These are phyloP conservation scores for Termitomyces heimii DNA, from an alignment of 768 basidiomycete genomes.

Conservation along the genomic window DNA sequence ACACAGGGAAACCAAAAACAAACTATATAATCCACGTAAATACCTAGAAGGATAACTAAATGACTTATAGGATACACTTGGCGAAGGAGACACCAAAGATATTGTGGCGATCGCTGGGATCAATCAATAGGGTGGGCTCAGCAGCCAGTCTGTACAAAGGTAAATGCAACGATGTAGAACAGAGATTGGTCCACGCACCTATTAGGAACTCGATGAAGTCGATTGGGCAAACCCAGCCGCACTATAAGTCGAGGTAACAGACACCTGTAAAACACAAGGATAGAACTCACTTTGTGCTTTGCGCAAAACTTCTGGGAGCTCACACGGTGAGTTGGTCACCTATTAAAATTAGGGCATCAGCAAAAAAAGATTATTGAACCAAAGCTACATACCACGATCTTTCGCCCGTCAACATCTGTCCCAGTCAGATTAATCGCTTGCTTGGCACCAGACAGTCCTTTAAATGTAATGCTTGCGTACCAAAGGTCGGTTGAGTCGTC, in stretches of 20 bases:
- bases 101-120: slow-evolving; percentile 2
- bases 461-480: slow-evolving; percentile 50
- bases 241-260: background rate
- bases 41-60: background rate
- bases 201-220: background rate
- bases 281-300: slow-evolving; percentile 20
- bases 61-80: slow-evolving; percentile 7
- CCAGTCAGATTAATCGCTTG: slow-evolving; percentile 38
- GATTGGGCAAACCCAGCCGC: slow-evolving; percentile 5
- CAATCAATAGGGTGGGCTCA: slow-evolving; percentile 5
- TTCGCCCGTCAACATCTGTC: slow-evolving; percentile 25
- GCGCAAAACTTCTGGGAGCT: slow-evolving; percentile 35
- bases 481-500: slow-evolving; percentile 22
- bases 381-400: slow-evolving; percentile 33
- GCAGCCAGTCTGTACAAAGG: background rate
- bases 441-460: slow-evolving; percentile 24
- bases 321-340: slow-evolving; percentile 29
- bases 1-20: background rate
- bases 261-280: background rate
- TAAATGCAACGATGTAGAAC: background rate
- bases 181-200: background rate
- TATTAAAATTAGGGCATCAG: slow-evolving; percentile 8
- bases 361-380: background rate
- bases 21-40: background rate
- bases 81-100: slow-evolving; percentile 10